Conservation (phyloP, 208 protist species). For the Leishmania martiniquensis region DNA sequence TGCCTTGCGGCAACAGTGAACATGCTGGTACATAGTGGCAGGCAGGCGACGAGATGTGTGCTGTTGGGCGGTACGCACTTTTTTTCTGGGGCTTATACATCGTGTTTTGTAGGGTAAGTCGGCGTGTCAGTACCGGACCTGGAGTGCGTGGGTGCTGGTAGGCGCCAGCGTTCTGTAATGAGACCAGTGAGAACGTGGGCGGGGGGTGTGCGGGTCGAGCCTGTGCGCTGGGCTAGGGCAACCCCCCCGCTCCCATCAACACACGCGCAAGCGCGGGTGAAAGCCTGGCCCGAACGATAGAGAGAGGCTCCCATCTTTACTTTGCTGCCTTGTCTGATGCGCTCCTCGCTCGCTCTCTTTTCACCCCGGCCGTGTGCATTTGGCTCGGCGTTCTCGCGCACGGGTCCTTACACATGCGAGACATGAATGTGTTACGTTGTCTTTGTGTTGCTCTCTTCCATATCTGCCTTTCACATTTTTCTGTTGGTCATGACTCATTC, state of each 20-base stretch:
- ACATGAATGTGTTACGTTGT: too few relatives aligned
- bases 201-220: too few relatives aligned
- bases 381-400: too few relatives aligned
- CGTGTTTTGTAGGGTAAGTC: not conserved
- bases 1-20: not conserved
- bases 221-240: not conserved
- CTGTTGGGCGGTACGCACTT: too few relatives aligned
- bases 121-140: not conserved
- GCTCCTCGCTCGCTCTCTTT: too few relatives aligned
- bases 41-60: not conserved
- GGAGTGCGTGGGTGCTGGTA: too few relatives aligned
- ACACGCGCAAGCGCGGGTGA: too few relatives aligned
- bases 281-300: not conserved
- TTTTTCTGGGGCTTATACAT: not conserved
- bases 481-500: not conserved
- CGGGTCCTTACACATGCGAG: too few relatives aligned
- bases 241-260: too few relatives aligned
- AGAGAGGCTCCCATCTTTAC: conserved; percentile 5
- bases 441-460: not conserved
- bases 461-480: not conserved
- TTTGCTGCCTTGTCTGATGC: not conserved
- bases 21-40: not conserved
- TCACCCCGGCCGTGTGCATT: too few relatives aligned
- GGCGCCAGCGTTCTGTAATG: too few relatives aligned
- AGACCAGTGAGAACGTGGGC: too few relatives aligned